These are phyloP conservation scores for Candida broadrunensis DNA, from an alignment of 805 yeast species.

Conservation along the genomic window DNA sequence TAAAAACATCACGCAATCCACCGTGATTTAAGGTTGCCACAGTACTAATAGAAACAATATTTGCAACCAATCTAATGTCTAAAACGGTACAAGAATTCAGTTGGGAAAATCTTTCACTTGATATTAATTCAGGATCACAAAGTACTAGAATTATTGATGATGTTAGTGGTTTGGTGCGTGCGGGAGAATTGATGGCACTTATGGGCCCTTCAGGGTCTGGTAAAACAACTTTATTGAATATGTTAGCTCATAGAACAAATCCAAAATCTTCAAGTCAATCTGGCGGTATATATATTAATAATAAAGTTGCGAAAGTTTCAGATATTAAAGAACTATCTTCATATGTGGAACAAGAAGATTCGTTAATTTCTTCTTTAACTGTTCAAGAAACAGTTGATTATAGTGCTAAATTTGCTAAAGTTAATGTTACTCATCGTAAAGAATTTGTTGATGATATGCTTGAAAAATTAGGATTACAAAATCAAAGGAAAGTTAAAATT, in stretches of 20 bases:
- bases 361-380: conserved; percentile 17
- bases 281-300: conserved; percentile 4
- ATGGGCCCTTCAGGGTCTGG: conserved; percentile 46
- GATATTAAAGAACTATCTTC: conserved; percentile 8
- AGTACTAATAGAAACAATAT: too few relatives aligned
- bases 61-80: too few relatives aligned
- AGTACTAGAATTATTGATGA: conserved; percentile 12
- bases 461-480: conserved; percentile 11
- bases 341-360: conserved; percentile 21
- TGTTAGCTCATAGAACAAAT: conserved; percentile 53
- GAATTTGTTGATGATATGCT: conserved; percentile 10
- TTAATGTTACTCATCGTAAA: background rate
- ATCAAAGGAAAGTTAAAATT: conserved; percentile 12
- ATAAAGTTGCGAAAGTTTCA: background rate
- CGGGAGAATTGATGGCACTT: conserved; percentile 31
- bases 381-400: conserved; percentile 16
- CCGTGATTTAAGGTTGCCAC: too few relatives aligned
- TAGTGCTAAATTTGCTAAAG: conserved; percentile 4
- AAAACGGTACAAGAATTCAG: background rate
- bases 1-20: too few relatives aligned
- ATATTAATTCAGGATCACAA: background rate
- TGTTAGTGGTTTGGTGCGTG: conserved; percentile 23
- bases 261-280: conserved; percentile 6
- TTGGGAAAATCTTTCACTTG: background rate
- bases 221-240: conserved; percentile 35